These are phyloP conservation scores for Mimosa pudica DNA, from an alignment of 306 rosid genomes.

Conservation along the genomic window DNA sequence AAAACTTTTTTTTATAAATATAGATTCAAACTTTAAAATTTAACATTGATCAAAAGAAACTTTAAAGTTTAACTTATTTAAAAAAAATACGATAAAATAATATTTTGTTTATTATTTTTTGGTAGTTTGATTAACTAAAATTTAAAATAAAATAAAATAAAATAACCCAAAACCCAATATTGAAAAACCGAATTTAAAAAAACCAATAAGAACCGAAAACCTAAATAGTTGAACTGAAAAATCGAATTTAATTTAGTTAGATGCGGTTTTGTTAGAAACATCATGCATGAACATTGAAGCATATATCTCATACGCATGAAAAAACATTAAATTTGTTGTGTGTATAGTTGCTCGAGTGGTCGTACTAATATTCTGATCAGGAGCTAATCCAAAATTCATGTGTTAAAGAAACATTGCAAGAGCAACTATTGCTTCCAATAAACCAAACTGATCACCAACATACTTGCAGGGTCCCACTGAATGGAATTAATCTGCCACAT, in stretches of 20 bases:
- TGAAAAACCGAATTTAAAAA: neutral
- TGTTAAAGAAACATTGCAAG: conserved; percentile 80
- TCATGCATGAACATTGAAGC: neutral
- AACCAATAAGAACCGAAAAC: neutral
- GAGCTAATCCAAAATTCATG: conserved; percentile 79
- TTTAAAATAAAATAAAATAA: too few relatives aligned
- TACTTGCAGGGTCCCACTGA: conserved; percentile 97
- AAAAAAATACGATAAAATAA: too few relatives aligned
- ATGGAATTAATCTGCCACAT: conserved; percentile 84
- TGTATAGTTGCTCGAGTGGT: conserved; percentile 98
- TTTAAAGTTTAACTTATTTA: too few relatives aligned
- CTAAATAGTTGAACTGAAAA: too few relatives aligned
- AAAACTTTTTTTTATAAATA: too few relatives aligned
- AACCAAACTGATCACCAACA: conserved; percentile 93
- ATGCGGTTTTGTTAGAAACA: neutral
- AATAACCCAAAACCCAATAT: too few relatives aligned
- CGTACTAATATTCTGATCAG: conserved; percentile 85
- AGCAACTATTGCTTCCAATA: conserved; percentile 82
- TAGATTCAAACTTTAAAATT: too few relatives aligned
- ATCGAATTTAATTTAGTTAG: neutral
- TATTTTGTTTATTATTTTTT: too few relatives aligned
- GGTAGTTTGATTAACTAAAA: too few relatives aligned
- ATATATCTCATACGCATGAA: conserved; percentile 15
- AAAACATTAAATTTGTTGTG: conserved; percentile 73
- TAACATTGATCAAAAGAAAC: too few relatives aligned